Percentiles rank a stretch among this genome's conserved stretches.
These are phyloP conservation scores for Schizochytrium sp. DNA, from an alignment of 108 stramenopile species.

Conservation along the genomic window DNA sequence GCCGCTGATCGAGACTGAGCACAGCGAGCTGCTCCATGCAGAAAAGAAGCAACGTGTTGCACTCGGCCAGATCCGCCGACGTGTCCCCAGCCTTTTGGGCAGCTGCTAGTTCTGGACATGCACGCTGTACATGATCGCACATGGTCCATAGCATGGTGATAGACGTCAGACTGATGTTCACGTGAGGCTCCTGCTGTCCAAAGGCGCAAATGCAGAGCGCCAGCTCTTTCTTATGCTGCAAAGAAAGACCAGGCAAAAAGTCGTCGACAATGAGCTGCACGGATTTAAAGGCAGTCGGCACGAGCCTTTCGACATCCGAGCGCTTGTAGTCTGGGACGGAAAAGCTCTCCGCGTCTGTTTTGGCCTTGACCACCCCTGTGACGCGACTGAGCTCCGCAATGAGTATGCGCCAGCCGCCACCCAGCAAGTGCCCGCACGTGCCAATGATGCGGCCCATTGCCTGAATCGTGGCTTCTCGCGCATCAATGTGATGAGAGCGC, in stretches of 20 bases:
- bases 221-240: background rate
- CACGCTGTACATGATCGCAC: background rate
- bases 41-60: background rate
- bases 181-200: background rate
- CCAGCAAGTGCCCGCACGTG: background rate
- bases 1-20: background rate
- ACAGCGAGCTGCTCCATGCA: background rate
- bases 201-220: background rate
- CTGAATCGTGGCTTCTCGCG: background rate
- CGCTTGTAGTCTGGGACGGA: background rate
- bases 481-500: background rate
- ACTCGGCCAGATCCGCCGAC: background rate
- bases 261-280: conserved; percentile 10
- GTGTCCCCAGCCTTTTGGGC: background rate
- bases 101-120: background rate
- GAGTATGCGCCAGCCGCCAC: background rate
- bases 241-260: background rate
- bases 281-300: background rate
- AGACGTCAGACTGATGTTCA: conserved; percentile 5
- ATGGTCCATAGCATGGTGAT: conserved; percentile 4
- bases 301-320: background rate
- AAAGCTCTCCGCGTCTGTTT: background rate
- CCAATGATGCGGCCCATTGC: background rate
- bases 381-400: background rate
- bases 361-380: background rate